A percentile compares a stretch with the other conserved stretches of the same genome.
Evolutionary conservation across 257 asterid genomes (phyloP).

Genomic region (Solanum etuberosum): DNA sequence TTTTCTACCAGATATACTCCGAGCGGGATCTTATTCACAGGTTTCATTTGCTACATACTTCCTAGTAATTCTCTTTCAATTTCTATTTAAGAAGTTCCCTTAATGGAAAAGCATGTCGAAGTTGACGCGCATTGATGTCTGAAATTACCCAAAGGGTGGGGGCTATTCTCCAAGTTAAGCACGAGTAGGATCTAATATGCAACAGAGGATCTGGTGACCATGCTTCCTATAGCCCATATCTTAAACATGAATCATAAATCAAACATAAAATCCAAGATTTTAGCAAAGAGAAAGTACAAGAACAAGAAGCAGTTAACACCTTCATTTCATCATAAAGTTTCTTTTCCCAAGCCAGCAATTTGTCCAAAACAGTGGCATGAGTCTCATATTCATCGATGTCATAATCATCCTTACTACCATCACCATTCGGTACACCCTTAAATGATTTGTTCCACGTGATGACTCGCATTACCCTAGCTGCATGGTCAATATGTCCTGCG

Average conservation of each 20-base stretch:
- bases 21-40: neutral
- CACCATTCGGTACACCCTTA: constrained; percentile 56
- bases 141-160: neutral
- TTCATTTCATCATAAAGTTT: constrained; percentile 95
- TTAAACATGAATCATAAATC: neutral
- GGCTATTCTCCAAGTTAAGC: neutral
- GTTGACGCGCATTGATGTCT: neutral
- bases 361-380: constrained; percentile 91
- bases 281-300: neutral
- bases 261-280: neutral
- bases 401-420: constrained; percentile 38
- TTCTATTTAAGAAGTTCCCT: neutral
- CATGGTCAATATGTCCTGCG: constrained; percentile 92
- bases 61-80: neutral
- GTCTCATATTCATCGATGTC: constrained; percentile 69
- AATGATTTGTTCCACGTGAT: constrained; percentile 96
- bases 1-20: neutral
- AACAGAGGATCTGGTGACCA: neutral
- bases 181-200: neutral
- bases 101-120: neutral
- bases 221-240: neutral
- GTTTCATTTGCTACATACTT: neutral
- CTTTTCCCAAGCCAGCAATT: constrained; percentile 97
- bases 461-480: constrained; percentile 91
- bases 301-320: constrained; percentile 25